Base-by-base conservation (phyloP, 192 early-diverging fungal genomes). In the Nowakowskiella sp. region DNA sequence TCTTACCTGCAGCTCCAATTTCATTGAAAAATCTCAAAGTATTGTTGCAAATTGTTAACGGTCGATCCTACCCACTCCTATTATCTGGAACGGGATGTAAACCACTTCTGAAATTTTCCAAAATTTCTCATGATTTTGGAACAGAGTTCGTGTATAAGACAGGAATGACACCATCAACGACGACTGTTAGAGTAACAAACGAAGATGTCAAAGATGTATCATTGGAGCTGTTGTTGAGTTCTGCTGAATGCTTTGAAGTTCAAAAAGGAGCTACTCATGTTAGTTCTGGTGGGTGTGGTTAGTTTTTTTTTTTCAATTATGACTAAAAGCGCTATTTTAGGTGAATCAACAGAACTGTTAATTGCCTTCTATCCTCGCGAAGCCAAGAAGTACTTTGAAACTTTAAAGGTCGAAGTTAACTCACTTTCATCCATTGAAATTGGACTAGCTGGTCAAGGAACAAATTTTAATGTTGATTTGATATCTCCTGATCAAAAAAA, bases 1-100 rank as follows among this genome's bases (percentile, higher is more conserved):
- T 81, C 53, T 19, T 57, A 1, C 72, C 78, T 8, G 60, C 64
- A 1, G 19, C 42, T 1, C 39, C 51, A 16, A 23, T 56, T 0
- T 25, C 46, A n/a, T 31, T 81, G 6, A 82, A 70, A 23, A 53
- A 71, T 43, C 33, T 66, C 6, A 77, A 69, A 32, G 61, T 65
- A 2, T 23, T 58, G 4, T 81, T 74, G 50, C 78, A 74, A 23
- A 77, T 82, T 21, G 29, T 75, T 2, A 82, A 82, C 53, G 80
- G 76, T 3, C 19, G 48, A 0, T 36, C 39, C 8, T 82, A 76
- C 61, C 62, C 71, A n/a, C 0, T 81, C 6, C 44, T 54, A 1
- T 48, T 79, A n/a, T n/a, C 27, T 5, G 78, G 78, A 8, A 62
- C 39, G 10, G 77, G 73, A 7, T 50, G 42, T 23, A 68, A 64